A percentile compares a stretch with the other conserved stretches of the same genome.
Evolutionary conservation across 257 asterid genomes (phyloP).

Genomic region (Solanum virginianum): DNA sequence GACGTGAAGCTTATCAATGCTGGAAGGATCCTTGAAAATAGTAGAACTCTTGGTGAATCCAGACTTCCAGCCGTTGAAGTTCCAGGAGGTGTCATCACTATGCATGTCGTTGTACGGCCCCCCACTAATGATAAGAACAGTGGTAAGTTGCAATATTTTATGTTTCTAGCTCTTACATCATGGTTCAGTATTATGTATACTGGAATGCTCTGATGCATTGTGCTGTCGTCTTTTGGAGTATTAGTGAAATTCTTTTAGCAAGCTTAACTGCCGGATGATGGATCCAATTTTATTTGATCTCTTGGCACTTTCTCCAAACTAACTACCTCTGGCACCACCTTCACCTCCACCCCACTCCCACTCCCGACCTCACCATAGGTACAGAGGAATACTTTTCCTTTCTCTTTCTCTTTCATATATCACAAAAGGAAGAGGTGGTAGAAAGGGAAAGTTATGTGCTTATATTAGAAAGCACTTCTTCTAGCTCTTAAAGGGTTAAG

Average conservation of each 20-base stretch:
- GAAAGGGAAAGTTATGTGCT: too few relatives aligned
- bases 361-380: neutral
- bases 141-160: too few relatives aligned
- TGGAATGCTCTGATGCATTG: too few relatives aligned
- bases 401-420: neutral
- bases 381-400: neutral
- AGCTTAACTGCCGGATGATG: neutral
- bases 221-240: too few relatives aligned
- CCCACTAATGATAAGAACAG: constrained; percentile 48
- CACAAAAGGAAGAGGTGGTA: neutral
- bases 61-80: constrained; percentile 66
- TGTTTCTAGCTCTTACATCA: too few relatives aligned
- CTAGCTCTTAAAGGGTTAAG: too few relatives aligned
- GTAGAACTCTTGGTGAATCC: constrained; percentile 62
- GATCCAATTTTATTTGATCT: neutral
- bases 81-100: constrained; percentile 77
- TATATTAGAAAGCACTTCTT: too few relatives aligned
- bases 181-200: too few relatives aligned
- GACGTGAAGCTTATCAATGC: constrained; percentile 80
- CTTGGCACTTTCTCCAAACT: neutral
- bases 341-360: neutral
- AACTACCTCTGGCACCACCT: neutral
- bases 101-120: constrained; percentile 80
- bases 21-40: constrained; percentile 83
- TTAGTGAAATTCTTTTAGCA: too few relatives aligned